Evolutionary conservation across 2,329 filamentous ascomycete species (phyloP).

Genomic region (Beauveria caledonica): DNA sequence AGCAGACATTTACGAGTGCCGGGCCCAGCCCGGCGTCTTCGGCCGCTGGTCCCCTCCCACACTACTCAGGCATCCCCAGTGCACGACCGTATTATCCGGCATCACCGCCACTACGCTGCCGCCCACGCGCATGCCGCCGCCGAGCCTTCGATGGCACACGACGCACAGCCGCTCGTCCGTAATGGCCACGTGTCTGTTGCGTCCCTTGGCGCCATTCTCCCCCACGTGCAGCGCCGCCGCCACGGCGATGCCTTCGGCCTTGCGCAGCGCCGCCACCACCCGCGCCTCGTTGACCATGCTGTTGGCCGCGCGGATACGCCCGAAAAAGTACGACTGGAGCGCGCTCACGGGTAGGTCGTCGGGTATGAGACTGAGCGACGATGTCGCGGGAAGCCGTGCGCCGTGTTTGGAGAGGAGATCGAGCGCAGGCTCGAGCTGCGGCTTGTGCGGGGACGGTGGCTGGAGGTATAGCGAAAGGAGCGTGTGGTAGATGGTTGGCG

Average conservation of each 20-base stretch:
- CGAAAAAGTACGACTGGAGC: conserved; percentile 84
- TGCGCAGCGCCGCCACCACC: conserved; percentile 67
- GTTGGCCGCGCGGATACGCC: conserved; percentile 80
- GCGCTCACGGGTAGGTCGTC: conserved; percentile 67
- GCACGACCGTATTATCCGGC: conserved; percentile 73
- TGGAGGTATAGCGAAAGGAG: conserved; percentile 83
- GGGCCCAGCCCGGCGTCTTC: conserved; percentile 27
- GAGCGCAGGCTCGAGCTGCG: conserved; percentile 71
- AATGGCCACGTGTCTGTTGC: conserved; percentile 64
- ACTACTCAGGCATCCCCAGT: conserved; percentile 66
- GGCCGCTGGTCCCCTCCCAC: conserved; percentile 21
- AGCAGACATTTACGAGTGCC: conserved; percentile 21
- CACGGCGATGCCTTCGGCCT: conserved; percentile 68
- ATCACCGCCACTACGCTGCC: conserved; percentile 86
- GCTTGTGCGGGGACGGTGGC: conserved; percentile 63
- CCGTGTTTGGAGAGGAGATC: conserved; percentile 87
- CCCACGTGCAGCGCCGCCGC: conserved; percentile 70
- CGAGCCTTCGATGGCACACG: conserved; percentile 88
- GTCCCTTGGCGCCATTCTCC: conserved; percentile 23
- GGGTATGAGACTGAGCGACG: conserved; percentile 80
- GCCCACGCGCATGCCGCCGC: conserved; percentile 75
- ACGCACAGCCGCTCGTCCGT: conserved; percentile 83
- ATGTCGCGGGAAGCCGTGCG: conserved; percentile 78
- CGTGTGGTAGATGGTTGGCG: conserved; percentile 82
- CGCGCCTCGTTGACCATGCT: conserved; percentile 72